A percentile compares a stretch with the other conserved stretches of the same genome.
phyloP scores from a whole-genome alignment of 2,329 filamentous ascomycete species.

The Blumeriella jaapii region DNA sequence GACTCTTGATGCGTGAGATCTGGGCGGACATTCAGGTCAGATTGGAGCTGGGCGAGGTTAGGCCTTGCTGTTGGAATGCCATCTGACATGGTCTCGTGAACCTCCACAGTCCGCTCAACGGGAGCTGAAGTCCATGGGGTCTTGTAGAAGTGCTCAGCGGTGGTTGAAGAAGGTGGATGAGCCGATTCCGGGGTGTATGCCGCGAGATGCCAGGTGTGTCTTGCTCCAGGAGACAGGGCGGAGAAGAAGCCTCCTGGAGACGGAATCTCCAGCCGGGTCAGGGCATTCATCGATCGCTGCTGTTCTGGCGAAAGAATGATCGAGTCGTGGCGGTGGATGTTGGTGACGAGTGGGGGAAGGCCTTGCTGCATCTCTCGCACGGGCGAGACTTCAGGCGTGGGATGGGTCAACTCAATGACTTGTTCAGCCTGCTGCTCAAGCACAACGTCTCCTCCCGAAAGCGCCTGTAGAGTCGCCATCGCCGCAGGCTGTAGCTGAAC shows the following conservation, averaged over 20 bases:
- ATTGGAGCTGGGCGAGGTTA: constrained; percentile 31
- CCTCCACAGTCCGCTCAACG: constrained; percentile 58
- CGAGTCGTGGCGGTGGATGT: constrained; percentile 26
- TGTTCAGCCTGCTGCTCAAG: constrained; percentile 46
- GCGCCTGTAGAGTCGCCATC: constrained; percentile 66
- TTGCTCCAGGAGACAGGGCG: constrained; percentile 61
- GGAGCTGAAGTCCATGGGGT: constrained; percentile 57
- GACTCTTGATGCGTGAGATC: constrained; percentile 26
- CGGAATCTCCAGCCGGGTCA: constrained; percentile 77
- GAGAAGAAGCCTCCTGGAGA: constrained; percentile 90
- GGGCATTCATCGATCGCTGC: constrained; percentile 51
- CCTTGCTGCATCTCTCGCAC: constrained; percentile 42
- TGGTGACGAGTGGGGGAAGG: constrained; percentile 38
- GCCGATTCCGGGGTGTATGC: constrained; percentile 40
- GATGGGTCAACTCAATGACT: constrained; percentile 37
- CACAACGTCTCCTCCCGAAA: constrained; percentile 50
- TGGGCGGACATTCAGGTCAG: constrained; percentile 24
- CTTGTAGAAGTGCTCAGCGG: constrained; percentile 86
- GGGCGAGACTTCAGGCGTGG: constrained; percentile 21
- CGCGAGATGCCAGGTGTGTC: constrained; percentile 70
- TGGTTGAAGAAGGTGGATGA: constrained; percentile 68
- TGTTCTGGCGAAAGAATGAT: constrained; percentile 38
- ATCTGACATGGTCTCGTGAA: constrained; percentile 42
- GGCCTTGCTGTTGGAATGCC: constrained; percentile 59
- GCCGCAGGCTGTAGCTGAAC: constrained; percentile 70